A percentile compares a stretch with the other conserved stretches of the same genome.
Conservation (phyloP, 805 yeast species). For the Candida multigemmis region DNA sequence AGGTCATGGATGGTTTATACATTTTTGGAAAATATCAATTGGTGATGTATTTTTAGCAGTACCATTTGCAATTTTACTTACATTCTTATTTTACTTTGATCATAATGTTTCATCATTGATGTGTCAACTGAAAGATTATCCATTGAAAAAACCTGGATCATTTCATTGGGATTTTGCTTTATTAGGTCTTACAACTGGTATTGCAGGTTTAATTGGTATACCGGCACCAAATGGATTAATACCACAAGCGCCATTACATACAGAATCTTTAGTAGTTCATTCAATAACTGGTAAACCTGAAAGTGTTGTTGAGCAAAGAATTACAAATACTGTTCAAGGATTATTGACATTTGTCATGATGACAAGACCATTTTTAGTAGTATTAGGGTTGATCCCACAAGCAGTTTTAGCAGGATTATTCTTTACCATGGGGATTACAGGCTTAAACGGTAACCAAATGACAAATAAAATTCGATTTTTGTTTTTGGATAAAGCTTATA, state of each 20-base stretch:
- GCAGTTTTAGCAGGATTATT: conserved; percentile 89
- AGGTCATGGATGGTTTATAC: conserved; percentile 66
- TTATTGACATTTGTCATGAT: conserved; percentile 75
- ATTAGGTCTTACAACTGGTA: conserved; percentile 78
- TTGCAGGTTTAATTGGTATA: conserved; percentile 79
- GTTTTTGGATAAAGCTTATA: conserved; percentile 43
- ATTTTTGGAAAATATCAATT: conserved; percentile 67
- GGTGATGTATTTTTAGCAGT: conserved; percentile 80
- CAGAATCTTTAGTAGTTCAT: conserved; percentile 61
- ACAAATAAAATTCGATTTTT: conserved; percentile 54
- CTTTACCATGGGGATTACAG: conserved; percentile 86
- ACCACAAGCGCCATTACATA: conserved; percentile 95
- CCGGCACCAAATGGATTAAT: conserved; percentile 96
- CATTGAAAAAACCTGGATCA: conserved; percentile 75
- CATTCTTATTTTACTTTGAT: conserved; percentile 85
- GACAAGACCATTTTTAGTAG: conserved; percentile 78
- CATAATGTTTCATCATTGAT: conserved; percentile 91
- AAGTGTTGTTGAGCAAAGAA: conserved; percentile 80
- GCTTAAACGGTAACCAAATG: conserved; percentile 60
- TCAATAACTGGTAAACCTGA: conserved; percentile 30
- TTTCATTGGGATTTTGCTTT: conserved; percentile 90
- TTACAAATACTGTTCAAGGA: conserved; percentile 82
- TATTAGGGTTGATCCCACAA: conserved; percentile 81
- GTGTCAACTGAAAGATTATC: conserved; percentile 79
- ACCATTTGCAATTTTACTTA: conserved; percentile 84